phyloP scores from a whole-genome alignment of 2,329 filamentous ascomycete genomes.

The Aciculosporium take region DNA sequence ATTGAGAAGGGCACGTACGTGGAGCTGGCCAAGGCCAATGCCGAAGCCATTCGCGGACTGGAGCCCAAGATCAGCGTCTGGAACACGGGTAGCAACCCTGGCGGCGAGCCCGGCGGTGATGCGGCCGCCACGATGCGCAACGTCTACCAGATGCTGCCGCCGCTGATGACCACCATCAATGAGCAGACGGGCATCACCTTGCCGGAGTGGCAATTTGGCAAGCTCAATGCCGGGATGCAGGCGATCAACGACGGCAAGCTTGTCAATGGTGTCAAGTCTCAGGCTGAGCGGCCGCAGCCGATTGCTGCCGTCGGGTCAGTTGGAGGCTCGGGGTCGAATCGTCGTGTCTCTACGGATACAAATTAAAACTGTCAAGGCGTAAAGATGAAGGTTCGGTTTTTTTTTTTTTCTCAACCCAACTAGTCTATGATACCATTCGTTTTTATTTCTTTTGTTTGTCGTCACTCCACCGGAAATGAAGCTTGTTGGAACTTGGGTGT shows the following conservation, averaged over 20 bases:
- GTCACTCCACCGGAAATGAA: too few relatives aligned
- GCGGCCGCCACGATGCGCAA: slow-evolving; percentile 55
- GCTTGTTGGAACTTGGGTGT: too few relatives aligned
- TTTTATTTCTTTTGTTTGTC: too few relatives aligned
- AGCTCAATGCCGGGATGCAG: slow-evolving; percentile 21
- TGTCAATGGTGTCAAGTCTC: background rate
- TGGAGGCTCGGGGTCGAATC: too few relatives aligned
- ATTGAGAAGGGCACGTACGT: slow-evolving; percentile 70
- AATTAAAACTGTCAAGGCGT: too few relatives aligned
- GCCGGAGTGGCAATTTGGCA: slow-evolving; percentile 59
- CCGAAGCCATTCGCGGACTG: slow-evolving; percentile 57
- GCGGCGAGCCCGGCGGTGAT: slow-evolving; percentile 27
- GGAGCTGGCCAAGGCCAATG: slow-evolving; percentile 65
- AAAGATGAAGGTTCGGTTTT: too few relatives aligned
- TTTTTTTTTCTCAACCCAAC: too few relatives aligned
- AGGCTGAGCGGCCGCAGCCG: background rate
- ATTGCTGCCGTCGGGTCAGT: too few relatives aligned
- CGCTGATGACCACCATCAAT: slow-evolving; percentile 71
- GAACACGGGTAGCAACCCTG: slow-evolving; percentile 54
- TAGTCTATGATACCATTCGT: too few relatives aligned
- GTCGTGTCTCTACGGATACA: too few relatives aligned
- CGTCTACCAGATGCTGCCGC: slow-evolving; percentile 72
- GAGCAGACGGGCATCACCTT: slow-evolving; percentile 77
- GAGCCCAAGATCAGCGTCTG: slow-evolving; percentile 84
- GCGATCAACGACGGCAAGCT: slow-evolving; percentile 13